phyloP scores from a whole-genome alignment of 768 basidiomycete species.

The Phaeolepiota aurea region DNA sequence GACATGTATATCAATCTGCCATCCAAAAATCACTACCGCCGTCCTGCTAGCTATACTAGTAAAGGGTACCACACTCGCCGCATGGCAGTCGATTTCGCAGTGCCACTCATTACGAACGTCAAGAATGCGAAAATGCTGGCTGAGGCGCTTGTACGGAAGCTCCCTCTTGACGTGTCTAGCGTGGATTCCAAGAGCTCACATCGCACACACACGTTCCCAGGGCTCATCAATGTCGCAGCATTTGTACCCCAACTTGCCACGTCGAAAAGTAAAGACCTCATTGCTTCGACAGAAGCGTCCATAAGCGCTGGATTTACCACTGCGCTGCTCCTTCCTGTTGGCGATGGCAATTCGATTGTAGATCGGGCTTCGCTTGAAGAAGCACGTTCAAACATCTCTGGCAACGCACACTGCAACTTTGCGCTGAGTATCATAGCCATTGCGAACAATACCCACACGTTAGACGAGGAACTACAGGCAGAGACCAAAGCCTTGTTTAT shows the following conservation, averaged over 20 bases:
- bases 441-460: slow-evolving; percentile 45
- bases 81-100: slow-evolving; percentile 98
- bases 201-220: slow-evolving; percentile 84
- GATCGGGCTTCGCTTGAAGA: slow-evolving; percentile 62
- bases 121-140: slow-evolving; percentile 97
- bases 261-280: slow-evolving; percentile 49
- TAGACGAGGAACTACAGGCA: slow-evolving; percentile 70
- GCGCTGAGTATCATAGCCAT: slow-evolving; percentile 76
- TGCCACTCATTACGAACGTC: slow-evolving; percentile 96
- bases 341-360: slow-evolving; percentile 50
- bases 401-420: slow-evolving; percentile 79
- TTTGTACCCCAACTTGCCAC: slow-evolving; percentile 71
- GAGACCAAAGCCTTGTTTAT: slow-evolving; percentile 86
- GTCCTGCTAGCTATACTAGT: slow-evolving; percentile 94
- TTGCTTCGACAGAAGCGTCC: slow-evolving; percentile 68
- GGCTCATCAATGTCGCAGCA: slow-evolving; percentile 80
- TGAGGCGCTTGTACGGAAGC: slow-evolving; percentile 83
- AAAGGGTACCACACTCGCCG: slow-evolving; percentile 95
- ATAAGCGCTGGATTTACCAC: slow-evolving; percentile 89
- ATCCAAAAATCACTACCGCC: slow-evolving; percentile 94
- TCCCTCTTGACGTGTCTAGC: slow-evolving; percentile 84
- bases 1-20: slow-evolving; percentile 99
- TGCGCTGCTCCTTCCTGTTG: slow-evolving; percentile 69
- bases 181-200: slow-evolving; percentile 95
- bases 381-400: slow-evolving; percentile 55